phyloP scores from a whole-genome alignment of 164 flowering plant species.

The Vitis rotundifolia region DNA sequence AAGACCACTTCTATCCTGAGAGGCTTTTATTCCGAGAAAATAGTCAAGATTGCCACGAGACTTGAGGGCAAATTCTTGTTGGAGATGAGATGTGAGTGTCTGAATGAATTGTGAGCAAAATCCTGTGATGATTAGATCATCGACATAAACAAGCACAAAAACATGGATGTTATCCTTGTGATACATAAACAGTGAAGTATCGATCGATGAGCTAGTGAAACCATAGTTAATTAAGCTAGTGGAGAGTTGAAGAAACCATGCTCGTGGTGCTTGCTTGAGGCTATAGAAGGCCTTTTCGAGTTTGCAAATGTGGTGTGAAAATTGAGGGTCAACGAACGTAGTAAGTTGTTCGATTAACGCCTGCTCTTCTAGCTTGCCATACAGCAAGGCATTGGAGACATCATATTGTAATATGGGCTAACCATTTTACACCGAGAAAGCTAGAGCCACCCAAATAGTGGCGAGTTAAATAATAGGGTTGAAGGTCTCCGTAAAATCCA shows the following conservation, averaged over 20 bases:
- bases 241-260: no score
- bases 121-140: no score
- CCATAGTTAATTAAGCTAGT: no score
- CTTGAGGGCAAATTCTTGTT: not conserved
- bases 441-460: slow-evolving; percentile 3
- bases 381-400: slow-evolving; percentile 7
- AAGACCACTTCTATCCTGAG: not conserved
- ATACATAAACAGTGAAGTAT: no score
- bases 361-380: slow-evolving; percentile 5
- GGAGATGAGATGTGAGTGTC: no score
- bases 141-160: not conserved
- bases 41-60: no score
- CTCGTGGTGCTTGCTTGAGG: not conserved
- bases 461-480: not conserved
- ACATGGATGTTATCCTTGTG: no score
- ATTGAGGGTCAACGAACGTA: not conserved
- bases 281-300: no score
- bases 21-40: no score
- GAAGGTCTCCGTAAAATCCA: not conserved
- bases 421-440: not conserved
- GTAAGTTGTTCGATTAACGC: slow-evolving; percentile 1
- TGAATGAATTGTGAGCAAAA: no score
- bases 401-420: slow-evolving; percentile 4
- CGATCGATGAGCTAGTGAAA: no score
- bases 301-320: not conserved